phyloP scores from a whole-genome alignment of 768 basidiomycete species.

The Suillus subluteus region DNA sequence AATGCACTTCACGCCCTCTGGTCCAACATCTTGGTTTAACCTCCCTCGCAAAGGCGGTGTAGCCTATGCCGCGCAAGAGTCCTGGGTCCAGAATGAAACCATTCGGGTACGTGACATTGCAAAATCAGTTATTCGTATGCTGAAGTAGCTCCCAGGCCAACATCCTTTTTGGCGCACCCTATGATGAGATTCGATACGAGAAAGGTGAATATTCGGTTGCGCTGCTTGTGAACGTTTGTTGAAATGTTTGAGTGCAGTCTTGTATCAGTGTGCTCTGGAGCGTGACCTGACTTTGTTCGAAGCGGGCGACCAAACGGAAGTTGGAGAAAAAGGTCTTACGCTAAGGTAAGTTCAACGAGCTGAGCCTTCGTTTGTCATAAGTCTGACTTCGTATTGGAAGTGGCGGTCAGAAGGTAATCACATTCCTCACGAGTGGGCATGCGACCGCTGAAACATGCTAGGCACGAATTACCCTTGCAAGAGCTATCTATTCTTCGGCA shows the following conservation, averaged over 20 bases:
- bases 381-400: constrained; percentile 21
- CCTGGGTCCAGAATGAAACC: constrained; percentile 85
- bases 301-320: constrained; percentile 70
- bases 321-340: constrained; percentile 72
- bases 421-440: neutral
- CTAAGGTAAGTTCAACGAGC: constrained; percentile 34
- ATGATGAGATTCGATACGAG: constrained; percentile 45
- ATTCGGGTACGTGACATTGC: constrained; percentile 47
- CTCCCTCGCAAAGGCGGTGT: constrained; percentile 72
- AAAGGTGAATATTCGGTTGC: constrained; percentile 31
- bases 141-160: constrained; percentile 40
- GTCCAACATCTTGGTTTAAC: constrained; percentile 63
- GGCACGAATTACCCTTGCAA: constrained; percentile 57
- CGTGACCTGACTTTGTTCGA: constrained; percentile 50
- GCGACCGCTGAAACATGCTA: constrained; percentile 19
- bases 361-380: neutral
- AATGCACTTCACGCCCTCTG: constrained; percentile 62
- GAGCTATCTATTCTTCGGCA: constrained; percentile 64
- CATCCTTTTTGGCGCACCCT: constrained; percentile 46
- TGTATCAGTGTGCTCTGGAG: constrained; percentile 45
- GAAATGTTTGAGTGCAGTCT: constrained; percentile 25
- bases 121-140: neutral
- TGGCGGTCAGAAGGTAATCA: constrained; percentile 60
- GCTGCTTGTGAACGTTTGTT: neutral
- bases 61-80: constrained; percentile 82